Conservation (phyloP, 495 filamentous ascomycete species). For the Pseudomonodictys pantanalensis region DNA sequence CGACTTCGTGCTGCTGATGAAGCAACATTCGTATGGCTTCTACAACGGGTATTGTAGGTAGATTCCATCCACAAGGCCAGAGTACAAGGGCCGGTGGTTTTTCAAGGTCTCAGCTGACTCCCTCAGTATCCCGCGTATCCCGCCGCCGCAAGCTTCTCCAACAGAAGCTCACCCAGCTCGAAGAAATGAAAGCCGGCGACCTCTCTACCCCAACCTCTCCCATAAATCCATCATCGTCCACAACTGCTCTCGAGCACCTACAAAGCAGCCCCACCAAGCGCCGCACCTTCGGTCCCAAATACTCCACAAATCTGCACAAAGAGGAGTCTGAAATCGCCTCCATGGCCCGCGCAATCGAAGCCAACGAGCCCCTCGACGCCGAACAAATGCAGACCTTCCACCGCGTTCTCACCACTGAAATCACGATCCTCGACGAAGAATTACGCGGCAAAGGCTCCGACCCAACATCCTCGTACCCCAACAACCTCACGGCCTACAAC, state of each 20-base stretch:
- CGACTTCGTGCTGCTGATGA: conserved; percentile 70
- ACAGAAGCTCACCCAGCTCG: conserved; percentile 47
- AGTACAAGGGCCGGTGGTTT: too few relatives aligned
- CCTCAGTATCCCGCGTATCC: conserved; percentile 56
- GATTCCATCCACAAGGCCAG: too few relatives aligned
- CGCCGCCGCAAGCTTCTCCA: conserved; percentile 47
- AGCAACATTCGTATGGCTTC: conserved; percentile 72
- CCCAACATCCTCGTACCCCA: conserved; percentile 53
- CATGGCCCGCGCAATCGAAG: conserved; percentile 56
- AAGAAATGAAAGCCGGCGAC: conserved; percentile 35
- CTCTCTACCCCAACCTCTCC: conserved; percentile 32
- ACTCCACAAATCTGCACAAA: conserved; percentile 36
- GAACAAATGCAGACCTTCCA: conserved; percentile 60
- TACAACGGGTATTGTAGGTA: conserved; percentile 65
- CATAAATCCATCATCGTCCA: too few relatives aligned
- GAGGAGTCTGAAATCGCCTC: conserved; percentile 50
- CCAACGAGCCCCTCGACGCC: conserved; percentile 53
- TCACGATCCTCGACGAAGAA: conserved; percentile 59
- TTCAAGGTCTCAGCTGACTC: background rate
- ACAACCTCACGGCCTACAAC: conserved; percentile 63
- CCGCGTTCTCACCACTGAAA: conserved; percentile 59
- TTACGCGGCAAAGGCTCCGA: conserved; percentile 54
- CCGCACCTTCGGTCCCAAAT: conserved; percentile 39
- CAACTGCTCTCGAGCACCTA: too few relatives aligned
- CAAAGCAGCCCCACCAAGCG: too few relatives aligned